Conservation (phyloP, 225 moss, liverwort and hornwort genomes). For the Anthoceros angustus region DNA sequence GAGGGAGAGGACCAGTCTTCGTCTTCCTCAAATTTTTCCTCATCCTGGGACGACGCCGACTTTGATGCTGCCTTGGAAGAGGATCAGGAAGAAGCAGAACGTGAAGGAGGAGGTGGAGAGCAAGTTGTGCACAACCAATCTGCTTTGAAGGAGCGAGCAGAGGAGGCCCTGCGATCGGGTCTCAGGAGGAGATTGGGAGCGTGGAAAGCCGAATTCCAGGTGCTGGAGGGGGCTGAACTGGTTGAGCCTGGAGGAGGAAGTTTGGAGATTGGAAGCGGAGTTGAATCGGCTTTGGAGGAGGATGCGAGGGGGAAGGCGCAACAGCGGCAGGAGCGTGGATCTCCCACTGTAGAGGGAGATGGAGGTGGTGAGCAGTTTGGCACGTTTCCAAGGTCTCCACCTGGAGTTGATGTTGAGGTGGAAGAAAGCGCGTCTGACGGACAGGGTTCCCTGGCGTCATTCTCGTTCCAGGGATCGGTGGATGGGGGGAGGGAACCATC, state of each 20-base stretch:
- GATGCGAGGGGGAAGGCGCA: not conserved
- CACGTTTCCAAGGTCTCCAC: not conserved
- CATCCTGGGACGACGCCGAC: conserved; percentile 1
- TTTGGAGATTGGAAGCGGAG: not conserved
- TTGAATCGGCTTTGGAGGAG: not conserved
- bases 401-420: not conserved
- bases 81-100: not conserved
- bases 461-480: not conserved
- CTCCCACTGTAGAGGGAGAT: not conserved
- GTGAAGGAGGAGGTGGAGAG: not conserved
- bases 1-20: too few species aligned
- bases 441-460: not conserved
- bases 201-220: not conserved
- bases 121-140: not conserved
- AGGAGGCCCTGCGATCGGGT: not conserved
- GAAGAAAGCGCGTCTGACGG: not conserved
- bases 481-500: not conserved
- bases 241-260: not conserved
- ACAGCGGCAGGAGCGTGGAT: not conserved
- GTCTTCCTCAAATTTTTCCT: not conserved
- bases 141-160: not conserved
- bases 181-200: not conserved
- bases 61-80: not conserved
- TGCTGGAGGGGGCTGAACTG: not conserved
- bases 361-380: not conserved